Evolutionary conservation across 495 filamentous ascomycete species (phyloP).

Genomic region (Copromyces sp.): DNA sequence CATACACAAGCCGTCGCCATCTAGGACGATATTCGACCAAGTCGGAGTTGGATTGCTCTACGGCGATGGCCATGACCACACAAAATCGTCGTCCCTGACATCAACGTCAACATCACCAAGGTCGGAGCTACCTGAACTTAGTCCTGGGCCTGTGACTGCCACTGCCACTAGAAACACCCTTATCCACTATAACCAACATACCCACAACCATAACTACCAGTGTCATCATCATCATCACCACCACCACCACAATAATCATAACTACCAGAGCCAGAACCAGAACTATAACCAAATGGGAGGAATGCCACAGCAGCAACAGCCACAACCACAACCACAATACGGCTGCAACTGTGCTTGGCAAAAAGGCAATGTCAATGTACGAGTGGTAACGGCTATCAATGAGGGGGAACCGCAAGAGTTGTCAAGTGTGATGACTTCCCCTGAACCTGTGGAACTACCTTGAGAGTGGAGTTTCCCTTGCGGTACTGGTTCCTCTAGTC

Average conservation of each 20-base stretch:
- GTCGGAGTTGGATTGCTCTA: neutral
- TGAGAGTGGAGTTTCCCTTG: neutral
- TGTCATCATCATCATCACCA: neutral
- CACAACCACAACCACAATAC: neutral
- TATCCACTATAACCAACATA: neutral
- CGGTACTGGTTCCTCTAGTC: neutral
- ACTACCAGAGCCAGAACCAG: neutral
- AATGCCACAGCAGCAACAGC: neutral
- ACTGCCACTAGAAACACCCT: neutral
- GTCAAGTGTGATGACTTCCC: slow-evolving; percentile 1
- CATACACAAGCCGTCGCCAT: neutral
- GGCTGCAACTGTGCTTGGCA: neutral
- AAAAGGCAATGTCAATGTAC: neutral
- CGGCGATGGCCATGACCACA: neutral
- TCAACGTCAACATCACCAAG: neutral
- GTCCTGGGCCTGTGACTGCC: neutral
- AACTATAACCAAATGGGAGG: neutral
- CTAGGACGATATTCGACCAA: neutral
- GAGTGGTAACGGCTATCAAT: neutral
- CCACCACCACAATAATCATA: neutral
- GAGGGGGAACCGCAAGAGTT: neutral
- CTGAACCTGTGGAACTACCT: slow-evolving; percentile 2
- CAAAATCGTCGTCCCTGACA: neutral
- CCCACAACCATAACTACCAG: neutral
- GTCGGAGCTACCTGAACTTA: neutral